Evolutionary conservation across 495 filamentous ascomycete genomes (phyloP), one percentile per base, ranked within the genome.

Genomic region (Neurospora sp.): DNA sequence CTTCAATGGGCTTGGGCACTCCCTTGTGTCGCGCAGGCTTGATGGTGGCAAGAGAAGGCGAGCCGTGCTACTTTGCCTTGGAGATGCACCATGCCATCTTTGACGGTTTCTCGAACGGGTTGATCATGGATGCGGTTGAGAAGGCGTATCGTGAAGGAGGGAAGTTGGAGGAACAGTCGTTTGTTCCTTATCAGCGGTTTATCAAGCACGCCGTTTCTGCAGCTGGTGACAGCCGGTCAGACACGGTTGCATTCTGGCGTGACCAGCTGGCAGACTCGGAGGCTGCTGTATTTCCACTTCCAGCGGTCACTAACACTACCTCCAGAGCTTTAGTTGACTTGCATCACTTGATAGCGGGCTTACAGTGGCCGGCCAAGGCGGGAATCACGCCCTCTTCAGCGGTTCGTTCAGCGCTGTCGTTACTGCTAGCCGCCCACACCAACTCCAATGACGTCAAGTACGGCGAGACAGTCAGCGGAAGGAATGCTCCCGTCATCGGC

Each of bases 61-160:
- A 44, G 16, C 0, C 42, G 3, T 16, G 42, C 7, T 66, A 83
- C 48, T 87, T 90, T 78, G 81, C 89, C 42, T n/a, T 44, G 85
- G 88, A 87, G 14, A 82, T 88, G 7, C 89, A 91, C 71, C 90
- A 92, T 74, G 85, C 87, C 0, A 76, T 92, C 3, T 92, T 90
- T 74, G 90, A 92, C 72, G 89, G 88, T 35, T 91, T 44, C 9
- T 44, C 42, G 7, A 44, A 44, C 18, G 2, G 0, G 18, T 44
- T 44, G 42, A 44, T n/a, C 42, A 44, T 44, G 42, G 42, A n/a
- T 2, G 42, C 42, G 18, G 18, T 44, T 1, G 42, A 44, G 42
- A 44, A 44, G 42, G 42, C 18, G 7, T 44, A 44, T 44, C 42
- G 42, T 44, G 18, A n/a, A n/a, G 42, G 42, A 9, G 18, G 42